Evolutionary conservation across 2,329 filamentous ascomycete genomes (phyloP).

Genomic region (Cryphonectria nitschkei): DNA sequence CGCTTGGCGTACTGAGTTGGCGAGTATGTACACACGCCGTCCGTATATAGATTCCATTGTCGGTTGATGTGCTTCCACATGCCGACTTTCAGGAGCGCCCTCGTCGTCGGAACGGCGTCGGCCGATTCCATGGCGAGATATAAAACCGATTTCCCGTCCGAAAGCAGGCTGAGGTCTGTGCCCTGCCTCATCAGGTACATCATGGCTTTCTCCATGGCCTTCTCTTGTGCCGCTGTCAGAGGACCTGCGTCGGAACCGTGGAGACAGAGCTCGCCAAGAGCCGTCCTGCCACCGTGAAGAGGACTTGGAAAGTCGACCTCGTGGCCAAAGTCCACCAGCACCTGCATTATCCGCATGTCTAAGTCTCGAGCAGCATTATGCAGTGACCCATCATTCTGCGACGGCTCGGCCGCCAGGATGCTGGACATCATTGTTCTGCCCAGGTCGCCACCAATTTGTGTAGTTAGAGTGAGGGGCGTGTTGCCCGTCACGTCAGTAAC

Average conservation of each 20-base stretch:
- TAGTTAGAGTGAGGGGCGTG: slow-evolving; percentile 64
- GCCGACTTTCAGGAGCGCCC: slow-evolving; percentile 62
- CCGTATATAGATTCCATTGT: slow-evolving; percentile 57
- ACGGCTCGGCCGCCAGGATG: slow-evolving; percentile 59
- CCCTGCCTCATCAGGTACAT: slow-evolving; percentile 58
- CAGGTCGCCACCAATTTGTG: slow-evolving; percentile 56
- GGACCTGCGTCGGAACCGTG: slow-evolving; percentile 53
- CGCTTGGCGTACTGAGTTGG: slow-evolving; percentile 65
- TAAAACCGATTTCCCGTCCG: slow-evolving; percentile 61
- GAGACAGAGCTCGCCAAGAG: slow-evolving; percentile 66
- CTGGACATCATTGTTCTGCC: slow-evolving; percentile 58
- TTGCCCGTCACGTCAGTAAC: slow-evolving; percentile 59
- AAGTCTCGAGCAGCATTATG: slow-evolving; percentile 66
- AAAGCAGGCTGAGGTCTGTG: slow-evolving; percentile 59
- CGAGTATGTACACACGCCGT: slow-evolving; percentile 62
- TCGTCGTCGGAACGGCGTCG: slow-evolving; percentile 58
- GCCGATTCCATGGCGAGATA: slow-evolving; percentile 62
- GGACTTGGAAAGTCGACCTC: slow-evolving; percentile 68
- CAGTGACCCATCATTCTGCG: slow-evolving; percentile 66
- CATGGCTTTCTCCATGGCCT: slow-evolving; percentile 61
- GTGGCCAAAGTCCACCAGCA: slow-evolving; percentile 62
- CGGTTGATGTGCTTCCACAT: slow-evolving; percentile 69
- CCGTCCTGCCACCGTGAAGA: slow-evolving; percentile 64
- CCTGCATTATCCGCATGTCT: slow-evolving; percentile 58
- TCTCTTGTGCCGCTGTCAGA: slow-evolving; percentile 52